Conservation (phyloP, 768 basidiomycete species). For the Strobilomyces dryophilus region DNA sequence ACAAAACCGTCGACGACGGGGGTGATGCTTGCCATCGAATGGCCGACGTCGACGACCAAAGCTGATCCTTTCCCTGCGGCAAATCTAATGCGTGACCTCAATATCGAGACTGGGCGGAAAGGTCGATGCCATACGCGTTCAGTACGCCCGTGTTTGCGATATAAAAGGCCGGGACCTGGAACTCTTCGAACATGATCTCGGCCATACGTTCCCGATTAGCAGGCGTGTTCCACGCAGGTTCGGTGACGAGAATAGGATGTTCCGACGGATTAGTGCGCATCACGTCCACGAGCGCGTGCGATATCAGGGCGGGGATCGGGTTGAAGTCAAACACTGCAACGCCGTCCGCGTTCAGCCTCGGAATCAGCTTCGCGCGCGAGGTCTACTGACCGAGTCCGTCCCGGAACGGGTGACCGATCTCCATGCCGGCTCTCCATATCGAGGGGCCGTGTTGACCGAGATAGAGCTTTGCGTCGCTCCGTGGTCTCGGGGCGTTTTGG, state of each 20-base stretch:
- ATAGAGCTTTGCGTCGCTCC: slow-evolving; percentile 57
- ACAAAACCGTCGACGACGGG: slow-evolving; percentile 98
- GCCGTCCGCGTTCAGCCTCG: slow-evolving; percentile 1
- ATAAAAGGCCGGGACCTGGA: slow-evolving; percentile 92
- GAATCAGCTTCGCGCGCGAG: not conserved
- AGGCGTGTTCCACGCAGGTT: slow-evolving; percentile 93
- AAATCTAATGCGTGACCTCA: slow-evolving; percentile 52
- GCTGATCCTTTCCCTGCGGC: slow-evolving; percentile 98
- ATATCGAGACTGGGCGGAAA: slow-evolving; percentile 3
- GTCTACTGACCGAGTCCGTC: slow-evolving; percentile 75
- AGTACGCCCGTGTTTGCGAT: slow-evolving; percentile 93
- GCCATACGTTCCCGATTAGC: slow-evolving; percentile 94
- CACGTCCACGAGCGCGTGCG: slow-evolving; percentile 70
- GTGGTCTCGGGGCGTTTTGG: slow-evolving; percentile 31
- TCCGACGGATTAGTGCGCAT: slow-evolving; percentile 77
- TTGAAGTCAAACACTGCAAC: slow-evolving; percentile 69
- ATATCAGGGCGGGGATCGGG: slow-evolving; percentile 65
- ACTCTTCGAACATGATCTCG: slow-evolving; percentile 97
- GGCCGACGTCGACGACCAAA: slow-evolving; percentile 90
- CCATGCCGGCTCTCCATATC: slow-evolving; percentile 88
- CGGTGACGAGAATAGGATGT: slow-evolving; percentile 90
- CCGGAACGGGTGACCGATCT: slow-evolving; percentile 74
- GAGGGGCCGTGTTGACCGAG: slow-evolving; percentile 87
- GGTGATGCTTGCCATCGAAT: slow-evolving; percentile 83
- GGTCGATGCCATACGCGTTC: slow-evolving; percentile 64